Evolutionary conservation across 2,329 filamentous ascomycete genomes (phyloP), one percentile per base, ranked within the genome.

Genomic region (Xylariaceae sp.): DNA sequence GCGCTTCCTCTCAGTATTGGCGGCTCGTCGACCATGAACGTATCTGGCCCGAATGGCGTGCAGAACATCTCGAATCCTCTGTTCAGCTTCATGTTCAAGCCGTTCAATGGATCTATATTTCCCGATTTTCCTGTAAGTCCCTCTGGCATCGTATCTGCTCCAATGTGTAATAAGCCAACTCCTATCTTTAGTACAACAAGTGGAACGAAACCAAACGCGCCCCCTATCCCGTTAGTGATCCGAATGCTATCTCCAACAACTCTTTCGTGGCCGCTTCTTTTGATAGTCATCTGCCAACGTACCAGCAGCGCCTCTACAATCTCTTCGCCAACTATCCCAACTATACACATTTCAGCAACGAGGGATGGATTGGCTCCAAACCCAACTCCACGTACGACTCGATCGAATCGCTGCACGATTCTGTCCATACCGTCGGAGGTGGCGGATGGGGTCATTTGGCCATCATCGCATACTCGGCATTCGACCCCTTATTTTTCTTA

Each of bases 401-500:
- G 9, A 73, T 88, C 39, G 86, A 88, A 70, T 80, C 82, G 0
- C 73, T 88, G 3, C 86, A 88, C 65, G 85, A 88, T 68, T 78
- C 80, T 9, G 77, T 88, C 45, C 86, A 88, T 64, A 80, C 80
- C 37, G 77, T 77, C 74, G 75, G 81, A 56, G 72, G 74, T 60
- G 79, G 80, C 41, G 87, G 88, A 1, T 72, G 66, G 61, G 71
- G 71, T 1, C 88, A 90, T 66, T 88, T 89, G 83, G 83, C 81
- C 48, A 88, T 83, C 71, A 84, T 86, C 37, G 83, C 85, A 15
- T 88, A 88, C 66, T 88, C 89, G 1, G 83, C 88, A 0, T 95
- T 90, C 69, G 90, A 95, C 69, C 90, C 90, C 0, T 76, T 90
- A 10, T 92, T 93, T 73, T 89, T 88, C 74, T 74, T 93, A 7